Evolutionary conservation across 2,329 filamentous ascomycete species (phyloP).

Genomic region (Trichophaea hybrida): DNA sequence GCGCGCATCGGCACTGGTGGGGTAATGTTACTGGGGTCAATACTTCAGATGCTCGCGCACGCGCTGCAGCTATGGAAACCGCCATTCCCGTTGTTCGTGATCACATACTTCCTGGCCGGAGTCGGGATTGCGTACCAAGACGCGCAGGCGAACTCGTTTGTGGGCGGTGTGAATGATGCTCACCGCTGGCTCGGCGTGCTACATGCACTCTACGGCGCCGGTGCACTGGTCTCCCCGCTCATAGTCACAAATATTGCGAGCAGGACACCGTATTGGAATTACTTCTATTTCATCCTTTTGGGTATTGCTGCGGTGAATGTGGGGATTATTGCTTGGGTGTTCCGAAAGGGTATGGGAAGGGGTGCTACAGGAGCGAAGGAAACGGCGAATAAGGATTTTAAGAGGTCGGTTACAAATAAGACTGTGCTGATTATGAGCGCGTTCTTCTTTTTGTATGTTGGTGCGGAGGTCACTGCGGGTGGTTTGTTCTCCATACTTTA

Average conservation of each 20-base stretch:
- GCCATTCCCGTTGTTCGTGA: constrained; percentile 33
- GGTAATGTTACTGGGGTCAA: constrained; percentile 50
- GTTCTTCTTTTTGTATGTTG: constrained; percentile 67
- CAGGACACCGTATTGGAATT: constrained; percentile 52
- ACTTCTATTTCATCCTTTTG: constrained; percentile 65
- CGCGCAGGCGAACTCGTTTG: constrained; percentile 46
- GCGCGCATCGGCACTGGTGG: constrained; percentile 51
- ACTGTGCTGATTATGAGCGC: constrained; percentile 59
- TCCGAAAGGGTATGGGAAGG: constrained; percentile 41
- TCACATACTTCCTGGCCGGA: constrained; percentile 33
- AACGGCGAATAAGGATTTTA: constrained; percentile 31
- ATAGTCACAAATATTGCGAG: constrained; percentile 61
- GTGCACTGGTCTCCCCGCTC: constrained; percentile 54
- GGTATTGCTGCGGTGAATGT: constrained; percentile 43
- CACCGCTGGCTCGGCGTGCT: constrained; percentile 62
- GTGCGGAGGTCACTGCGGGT: constrained; percentile 48
- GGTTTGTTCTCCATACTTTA: constrained; percentile 2
- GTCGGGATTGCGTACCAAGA: constrained; percentile 35
- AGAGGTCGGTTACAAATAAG: constrained; percentile 38
- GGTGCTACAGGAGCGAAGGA: constrained; percentile 14
- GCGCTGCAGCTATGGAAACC: constrained; percentile 43
- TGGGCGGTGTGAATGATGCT: constrained; percentile 57
- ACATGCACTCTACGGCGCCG: constrained; percentile 57
- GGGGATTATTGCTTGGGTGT: constrained; percentile 39
- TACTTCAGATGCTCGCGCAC: constrained; percentile 50